Percentiles rank a stretch among this genome's conserved stretches.
phyloP scores from a whole-genome alignment of 495 filamentous ascomycete genomes.

The Schizothecium vesticola region DNA sequence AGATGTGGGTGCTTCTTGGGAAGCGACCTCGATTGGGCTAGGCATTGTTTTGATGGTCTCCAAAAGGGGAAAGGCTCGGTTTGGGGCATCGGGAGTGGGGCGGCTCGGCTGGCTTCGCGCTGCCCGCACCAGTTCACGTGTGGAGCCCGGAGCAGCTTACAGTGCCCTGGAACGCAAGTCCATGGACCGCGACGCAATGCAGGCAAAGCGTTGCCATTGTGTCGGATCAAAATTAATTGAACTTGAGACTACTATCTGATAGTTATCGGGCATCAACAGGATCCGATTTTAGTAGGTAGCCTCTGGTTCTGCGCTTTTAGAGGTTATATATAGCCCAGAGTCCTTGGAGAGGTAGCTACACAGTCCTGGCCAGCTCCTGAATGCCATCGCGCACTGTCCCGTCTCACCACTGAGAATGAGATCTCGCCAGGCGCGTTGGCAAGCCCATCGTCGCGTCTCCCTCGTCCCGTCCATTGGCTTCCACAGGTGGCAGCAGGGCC shows the following conservation, averaged over 20 bases:
- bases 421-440: neutral
- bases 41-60: constrained; percentile 32
- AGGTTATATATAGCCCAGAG: neutral
- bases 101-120: no score
- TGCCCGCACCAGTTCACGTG: constrained; percentile 29
- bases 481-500: neutral
- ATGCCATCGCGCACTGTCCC: neutral
- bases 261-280: neutral
- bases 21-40: constrained; percentile 15
- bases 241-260: neutral
- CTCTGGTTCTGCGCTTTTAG: neutral
- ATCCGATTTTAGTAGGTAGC: neutral
- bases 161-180: neutral
- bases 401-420: neutral
- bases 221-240: neutral
- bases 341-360: neutral
- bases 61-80: constrained; percentile 23
- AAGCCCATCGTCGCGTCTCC: neutral
- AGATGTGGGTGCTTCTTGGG: constrained; percentile 24
- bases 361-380: neutral
- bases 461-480: neutral
- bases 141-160: neutral
- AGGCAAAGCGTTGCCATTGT: neutral
- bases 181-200: neutral
- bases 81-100: constrained; percentile 18